These are phyloP conservation scores for Leucocoprinus birnbaumii DNA, from an alignment of 768 basidiomycete genomes.

Conservation along the genomic window DNA sequence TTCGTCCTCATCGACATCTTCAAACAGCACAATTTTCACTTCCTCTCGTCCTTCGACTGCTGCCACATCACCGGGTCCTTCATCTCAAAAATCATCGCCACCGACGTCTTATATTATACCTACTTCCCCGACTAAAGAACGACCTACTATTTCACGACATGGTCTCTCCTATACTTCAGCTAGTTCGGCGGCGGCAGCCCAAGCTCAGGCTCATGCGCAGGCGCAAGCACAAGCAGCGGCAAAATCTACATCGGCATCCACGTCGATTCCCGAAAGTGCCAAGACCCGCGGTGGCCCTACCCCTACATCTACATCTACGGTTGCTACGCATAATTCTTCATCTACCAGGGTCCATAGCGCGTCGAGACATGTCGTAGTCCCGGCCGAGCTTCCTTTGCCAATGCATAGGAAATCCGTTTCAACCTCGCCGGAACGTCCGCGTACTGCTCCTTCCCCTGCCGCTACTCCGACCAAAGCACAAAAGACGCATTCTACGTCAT, in stretches of 20 bases:
- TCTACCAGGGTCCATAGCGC: not conserved
- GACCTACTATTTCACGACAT: not conserved
- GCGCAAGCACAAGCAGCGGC: conserved; percentile 4
- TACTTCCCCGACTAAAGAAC: not conserved
- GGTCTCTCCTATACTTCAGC: conserved; percentile 5
- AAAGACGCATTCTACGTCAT: not conserved
- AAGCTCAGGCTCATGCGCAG: not conserved
- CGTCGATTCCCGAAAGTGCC: not conserved
- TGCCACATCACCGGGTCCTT: not conserved
- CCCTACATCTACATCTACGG: not conserved
- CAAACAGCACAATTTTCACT: not conserved
- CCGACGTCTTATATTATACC: not conserved
- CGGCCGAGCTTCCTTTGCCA: conserved; percentile 1
- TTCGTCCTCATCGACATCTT: not conserved
- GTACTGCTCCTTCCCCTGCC: not conserved
- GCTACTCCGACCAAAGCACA: not conserved
- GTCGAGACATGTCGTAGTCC: not conserved
- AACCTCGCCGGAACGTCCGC: conserved; percentile 2
- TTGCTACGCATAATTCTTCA: not conserved
- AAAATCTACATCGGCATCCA: not conserved
- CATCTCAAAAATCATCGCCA: conserved; percentile 2
- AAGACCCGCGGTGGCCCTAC: conserved; percentile 6
- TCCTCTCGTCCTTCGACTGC: not conserved
- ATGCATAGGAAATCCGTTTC: conserved; percentile 1
- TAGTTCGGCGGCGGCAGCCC: conserved; percentile 8